Evolutionary conservation across 371 early-diverging fungal species (phyloP).

Genomic region (Lichtheimia ornata): DNA sequence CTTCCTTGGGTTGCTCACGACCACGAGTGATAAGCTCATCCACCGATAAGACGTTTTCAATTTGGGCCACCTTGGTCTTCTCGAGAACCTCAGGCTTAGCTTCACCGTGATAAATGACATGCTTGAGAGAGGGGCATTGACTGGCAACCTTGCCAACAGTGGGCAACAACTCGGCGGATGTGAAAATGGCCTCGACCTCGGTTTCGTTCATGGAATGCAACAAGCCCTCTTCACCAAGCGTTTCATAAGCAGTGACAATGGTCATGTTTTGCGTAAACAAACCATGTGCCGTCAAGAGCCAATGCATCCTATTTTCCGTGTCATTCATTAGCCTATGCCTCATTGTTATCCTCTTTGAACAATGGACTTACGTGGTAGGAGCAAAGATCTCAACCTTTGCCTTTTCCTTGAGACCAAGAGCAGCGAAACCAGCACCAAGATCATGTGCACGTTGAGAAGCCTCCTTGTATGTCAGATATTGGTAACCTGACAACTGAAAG

Average conservation of each 20-base stretch:
- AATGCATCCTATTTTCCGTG: conserved; percentile 60
- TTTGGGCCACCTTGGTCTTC: conserved; percentile 25
- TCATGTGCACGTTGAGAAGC: conserved; percentile 41
- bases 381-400: conserved; percentile 76
- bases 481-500: conserved; percentile 69
- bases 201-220: conserved; percentile 85
- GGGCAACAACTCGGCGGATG: conserved; percentile 76
- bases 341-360: background rate
- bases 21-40: conserved; percentile 72
- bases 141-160: conserved; percentile 62
- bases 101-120: conserved; percentile 78
- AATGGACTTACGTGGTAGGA: conserved; percentile 63
- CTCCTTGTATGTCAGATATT: conserved; percentile 70
- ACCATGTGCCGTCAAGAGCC: conserved; percentile 73
- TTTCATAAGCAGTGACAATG: conserved; percentile 87
- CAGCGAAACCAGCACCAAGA: conserved; percentile 68
- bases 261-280: conserved; percentile 73
- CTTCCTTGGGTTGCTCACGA: conserved; percentile 57
- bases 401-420: conserved; percentile 63
- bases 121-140: conserved; percentile 61
- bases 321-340: background rate
- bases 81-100: conserved; percentile 53
- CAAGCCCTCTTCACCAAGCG: conserved; percentile 87
- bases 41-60: conserved; percentile 25
- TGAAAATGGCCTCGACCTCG: conserved; percentile 74